Conservation (phyloP, 305 asterid species). For the Fraxinus platypoda region DNA sequence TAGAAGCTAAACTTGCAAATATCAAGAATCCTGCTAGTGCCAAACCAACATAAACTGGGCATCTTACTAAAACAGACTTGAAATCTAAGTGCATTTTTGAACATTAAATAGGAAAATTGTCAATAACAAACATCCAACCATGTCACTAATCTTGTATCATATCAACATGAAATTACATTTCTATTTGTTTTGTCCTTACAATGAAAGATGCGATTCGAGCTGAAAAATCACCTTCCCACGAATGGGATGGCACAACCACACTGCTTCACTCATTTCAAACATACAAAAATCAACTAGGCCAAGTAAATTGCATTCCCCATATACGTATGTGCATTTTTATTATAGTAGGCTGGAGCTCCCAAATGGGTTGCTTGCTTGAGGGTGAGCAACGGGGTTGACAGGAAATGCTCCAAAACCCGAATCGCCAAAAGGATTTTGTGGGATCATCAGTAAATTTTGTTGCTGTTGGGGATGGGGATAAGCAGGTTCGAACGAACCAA, state of each 20-base stretch:
- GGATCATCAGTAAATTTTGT: constrained; percentile 40
- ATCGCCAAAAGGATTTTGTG: constrained; percentile 83
- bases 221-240: constrained; percentile 20
- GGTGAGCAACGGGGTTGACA: constrained; percentile 41
- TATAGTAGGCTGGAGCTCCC: constrained; percentile 65
- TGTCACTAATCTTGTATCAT: neutral
- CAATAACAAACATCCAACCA: neutral
- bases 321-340: constrained; percentile 30
- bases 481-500: constrained; percentile 62
- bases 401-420: constrained; percentile 68
- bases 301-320: constrained; percentile 34
- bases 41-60: neutral
- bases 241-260: constrained; percentile 19
- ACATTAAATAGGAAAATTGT: neutral
- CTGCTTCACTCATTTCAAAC: constrained; percentile 38
- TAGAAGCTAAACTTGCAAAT: neutral
- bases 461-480: constrained; percentile 56
- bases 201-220: neutral
- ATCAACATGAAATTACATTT: neutral
- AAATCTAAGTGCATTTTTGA: neutral
- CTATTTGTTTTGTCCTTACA: neutral
- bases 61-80: neutral
- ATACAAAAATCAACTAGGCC: constrained; percentile 48
- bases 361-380: constrained; percentile 70
- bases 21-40: neutral